Conservation (phyloP, 2,329 filamentous ascomycete genomes). For the Penicillium sp. region DNA sequence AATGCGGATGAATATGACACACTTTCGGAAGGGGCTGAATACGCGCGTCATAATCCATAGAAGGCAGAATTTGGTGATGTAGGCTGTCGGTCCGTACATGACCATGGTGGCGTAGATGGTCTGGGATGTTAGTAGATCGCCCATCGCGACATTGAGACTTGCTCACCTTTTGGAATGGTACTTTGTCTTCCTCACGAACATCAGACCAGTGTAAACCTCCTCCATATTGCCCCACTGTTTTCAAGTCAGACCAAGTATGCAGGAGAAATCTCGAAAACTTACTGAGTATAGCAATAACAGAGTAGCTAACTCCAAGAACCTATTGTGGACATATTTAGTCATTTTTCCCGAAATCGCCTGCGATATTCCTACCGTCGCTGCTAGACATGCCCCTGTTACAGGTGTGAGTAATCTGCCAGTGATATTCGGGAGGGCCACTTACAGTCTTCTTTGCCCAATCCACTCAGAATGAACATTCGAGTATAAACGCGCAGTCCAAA, state of each 20-base stretch:
- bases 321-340: not conserved
- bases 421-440: conserved; percentile 7
- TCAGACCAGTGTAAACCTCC: conserved; percentile 42
- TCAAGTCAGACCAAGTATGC: conserved; percentile 5
- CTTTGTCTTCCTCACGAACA: conserved; percentile 30
- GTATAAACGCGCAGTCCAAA: conserved; percentile 28
- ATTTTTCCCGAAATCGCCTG: not conserved
- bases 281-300: conserved; percentile 27
- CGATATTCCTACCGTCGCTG: conserved; percentile 10
- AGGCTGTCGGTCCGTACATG: conserved; percentile 50
- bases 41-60: conserved; percentile 49
- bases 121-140: conserved; percentile 20
- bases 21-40: conserved; percentile 45
- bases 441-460: conserved; percentile 31
- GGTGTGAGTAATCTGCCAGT: not conserved
- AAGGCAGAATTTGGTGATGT: conserved; percentile 48
- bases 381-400: conserved; percentile 19
- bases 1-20: conserved; percentile 41
- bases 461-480: conserved; percentile 23
- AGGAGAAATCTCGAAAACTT: conserved; percentile 5
- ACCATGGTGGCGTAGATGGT: conserved; percentile 48
- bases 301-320: conserved; percentile 27
- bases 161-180: conserved; percentile 41
- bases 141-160: not conserved
- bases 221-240: conserved; percentile 35